Base-by-base conservation (phyloP, 1,284 basidiomycete genomes). In the Stereum hirsutum region DNA sequence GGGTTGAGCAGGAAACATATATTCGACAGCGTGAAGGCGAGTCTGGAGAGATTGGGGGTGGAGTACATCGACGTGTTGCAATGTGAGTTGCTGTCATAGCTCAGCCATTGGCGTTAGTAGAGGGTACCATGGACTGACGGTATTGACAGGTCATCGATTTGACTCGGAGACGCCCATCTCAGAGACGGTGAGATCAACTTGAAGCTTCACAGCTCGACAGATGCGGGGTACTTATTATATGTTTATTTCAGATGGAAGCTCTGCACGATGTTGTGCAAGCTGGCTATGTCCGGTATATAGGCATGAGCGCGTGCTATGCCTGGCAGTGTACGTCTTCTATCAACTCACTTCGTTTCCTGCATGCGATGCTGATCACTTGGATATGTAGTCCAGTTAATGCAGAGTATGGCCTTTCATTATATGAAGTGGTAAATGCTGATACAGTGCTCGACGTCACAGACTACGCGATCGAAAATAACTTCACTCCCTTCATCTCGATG, bases 401-500 rank as follows among this genome's bases (percentile, higher is more conserved):
- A 41, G 24, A 41, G 39, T 41, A 12, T 23, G 39, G 12, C n/a
- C n/a, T 0, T 2, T 17, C 19, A 6, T 23, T 19, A 12, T 32
- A 7, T n/a, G 3, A 12, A 31, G 11, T 8, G 6, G 7, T 19
- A 7, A 41, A 21, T 15, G 20, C 37, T 25, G n/a, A n/a, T n/a
- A n/a, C n/a, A n/a, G n/a, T n/a, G n/a, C n/a, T n/a, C n/a, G n/a
- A n/a, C n/a, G n/a, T 58, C 1, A 3, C 41, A 61, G 58, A 56
- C 46, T 60, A 62, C 35, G 58, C 56, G 4, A 56, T 60, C 46
- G 45, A 39, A 10, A 57, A 72, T 56, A 57, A 59, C 32, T 58
- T 71, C 35, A 72, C 69, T 14, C 66, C 65, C 1, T 73, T 72
- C 60, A 68, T 73, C 56, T 65, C 64, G 19, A 75, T 76, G 74